A percentile compares a stretch with the other conserved stretches of the same genome.
These are phyloP conservation scores for Colletotrichum paranaense DNA, from an alignment of 2,329 filamentous ascomycete genomes.

Conservation along the genomic window DNA sequence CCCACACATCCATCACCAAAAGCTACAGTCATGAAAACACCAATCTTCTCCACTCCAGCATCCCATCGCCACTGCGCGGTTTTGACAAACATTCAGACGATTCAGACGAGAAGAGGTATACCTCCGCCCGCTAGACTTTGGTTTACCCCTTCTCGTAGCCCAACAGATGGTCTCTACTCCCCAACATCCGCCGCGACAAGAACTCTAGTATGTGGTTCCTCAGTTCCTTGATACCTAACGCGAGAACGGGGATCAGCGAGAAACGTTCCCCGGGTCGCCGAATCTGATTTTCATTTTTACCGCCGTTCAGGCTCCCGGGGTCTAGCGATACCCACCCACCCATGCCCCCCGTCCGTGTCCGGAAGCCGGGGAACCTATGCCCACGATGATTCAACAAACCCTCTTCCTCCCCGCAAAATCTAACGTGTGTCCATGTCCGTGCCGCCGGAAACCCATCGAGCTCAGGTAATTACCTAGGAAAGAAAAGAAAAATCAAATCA, in stretches of 20 bases:
- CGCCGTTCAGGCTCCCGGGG: not conserved
- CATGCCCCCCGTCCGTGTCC: too few species aligned
- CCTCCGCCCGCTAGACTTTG: not conserved
- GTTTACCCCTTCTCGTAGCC: not conserved
- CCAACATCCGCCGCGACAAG: not conserved
- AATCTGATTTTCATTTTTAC: not conserved
- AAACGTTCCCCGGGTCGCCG: not conserved
- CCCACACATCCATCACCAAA: not conserved
- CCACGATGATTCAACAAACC: not conserved
- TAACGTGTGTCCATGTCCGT: not conserved
- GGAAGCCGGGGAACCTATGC: not conserved
- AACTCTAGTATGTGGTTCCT: not conserved
- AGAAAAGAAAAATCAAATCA: not conserved
- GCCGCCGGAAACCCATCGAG: not conserved
- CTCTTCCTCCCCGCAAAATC: slow-evolving; percentile 7
- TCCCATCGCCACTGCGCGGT: not conserved
- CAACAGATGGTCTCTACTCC: not conserved
- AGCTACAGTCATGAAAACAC: not conserved
- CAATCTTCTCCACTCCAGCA: not conserved
- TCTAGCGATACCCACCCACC: too few species aligned
- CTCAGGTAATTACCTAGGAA: too few species aligned
- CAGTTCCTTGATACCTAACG: too few species aligned
- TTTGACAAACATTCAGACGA: not conserved
- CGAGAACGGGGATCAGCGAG: not conserved
- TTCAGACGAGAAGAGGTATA: not conserved